Conservation (phyloP, 176 grass and related monocot genomes). For the Aegilops speltoides region DNA sequence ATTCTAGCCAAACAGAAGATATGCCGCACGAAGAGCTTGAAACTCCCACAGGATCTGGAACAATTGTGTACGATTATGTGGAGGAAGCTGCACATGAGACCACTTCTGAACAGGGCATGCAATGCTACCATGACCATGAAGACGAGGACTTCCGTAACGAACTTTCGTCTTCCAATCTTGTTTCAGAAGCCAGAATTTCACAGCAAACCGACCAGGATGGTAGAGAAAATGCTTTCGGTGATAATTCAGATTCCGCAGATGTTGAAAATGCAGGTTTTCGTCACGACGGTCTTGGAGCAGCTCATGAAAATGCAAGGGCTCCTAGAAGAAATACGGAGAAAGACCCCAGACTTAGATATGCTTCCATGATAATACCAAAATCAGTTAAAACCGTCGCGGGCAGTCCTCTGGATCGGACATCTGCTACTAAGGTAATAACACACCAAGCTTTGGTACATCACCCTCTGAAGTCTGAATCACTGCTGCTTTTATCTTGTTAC, state of each 20-base stretch:
- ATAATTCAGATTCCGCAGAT: background rate
- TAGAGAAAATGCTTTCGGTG: constrained; percentile 25
- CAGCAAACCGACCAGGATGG: constrained; percentile 33
- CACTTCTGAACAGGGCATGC: constrained; percentile 29
- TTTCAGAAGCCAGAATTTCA: constrained; percentile 27
- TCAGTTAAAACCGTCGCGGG: constrained; percentile 27
- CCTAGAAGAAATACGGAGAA: constrained; percentile 33
- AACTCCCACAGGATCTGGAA: constrained; percentile 45
- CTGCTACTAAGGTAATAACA: constrained; percentile 55
- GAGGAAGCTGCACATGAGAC: constrained; percentile 35
- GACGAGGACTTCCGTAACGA: constrained; percentile 19
- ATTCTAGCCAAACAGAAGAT: constrained; percentile 85
- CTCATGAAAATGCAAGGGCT: constrained; percentile 12
- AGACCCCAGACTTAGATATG: constrained; percentile 33
- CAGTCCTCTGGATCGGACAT: constrained; percentile 22
- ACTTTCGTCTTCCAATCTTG: constrained; percentile 24
- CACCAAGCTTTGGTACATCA: background rate
- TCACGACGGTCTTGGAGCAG: constrained; percentile 20
- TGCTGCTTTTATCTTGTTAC: background rate
- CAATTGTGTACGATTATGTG: constrained; percentile 15
- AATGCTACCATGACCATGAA: constrained; percentile 31
- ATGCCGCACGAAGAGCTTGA: constrained; percentile 41
- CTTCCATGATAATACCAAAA: constrained; percentile 45
- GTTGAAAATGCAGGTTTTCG: constrained; percentile 11
- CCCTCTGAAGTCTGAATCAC: background rate